Percentiles rank a stretch among this genome's conserved stretches.
These are phyloP conservation scores for Posidonia australis DNA, from an alignment of 106 monocot genomes.

Conservation along the genomic window DNA sequence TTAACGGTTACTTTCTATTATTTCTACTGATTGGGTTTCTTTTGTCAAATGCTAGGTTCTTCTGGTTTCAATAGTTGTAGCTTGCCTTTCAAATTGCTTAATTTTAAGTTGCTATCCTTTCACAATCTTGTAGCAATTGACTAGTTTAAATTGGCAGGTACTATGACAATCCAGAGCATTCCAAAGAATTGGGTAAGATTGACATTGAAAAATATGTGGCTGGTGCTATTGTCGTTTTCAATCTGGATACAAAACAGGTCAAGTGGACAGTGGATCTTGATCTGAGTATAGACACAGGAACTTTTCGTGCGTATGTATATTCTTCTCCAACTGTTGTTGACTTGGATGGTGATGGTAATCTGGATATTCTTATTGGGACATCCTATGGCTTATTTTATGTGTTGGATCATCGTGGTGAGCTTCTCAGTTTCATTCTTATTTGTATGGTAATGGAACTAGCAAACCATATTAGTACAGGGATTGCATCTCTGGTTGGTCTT, in stretches of 20 bases:
- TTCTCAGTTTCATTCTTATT: background rate
- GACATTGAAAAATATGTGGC: slow-evolving; percentile 89
- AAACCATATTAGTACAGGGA: background rate
- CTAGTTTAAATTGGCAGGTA: slow-evolving; percentile 51
- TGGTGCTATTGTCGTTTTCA: slow-evolving; percentile 87
- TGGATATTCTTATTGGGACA: slow-evolving; percentile 95
- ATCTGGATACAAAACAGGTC: slow-evolving; percentile 90
- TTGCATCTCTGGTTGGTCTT: background rate
- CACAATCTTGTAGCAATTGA: background rate
- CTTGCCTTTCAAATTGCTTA: no score
- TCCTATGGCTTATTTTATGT: slow-evolving; percentile 79
- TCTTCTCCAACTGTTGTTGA: slow-evolving; percentile 89
- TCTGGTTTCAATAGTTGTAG: no score
- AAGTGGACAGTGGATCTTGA: slow-evolving; percentile 89
- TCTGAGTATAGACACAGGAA: slow-evolving; percentile 64
- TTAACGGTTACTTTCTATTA: no score
- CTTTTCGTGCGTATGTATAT: slow-evolving; percentile 67
- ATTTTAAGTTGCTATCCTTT: no score
- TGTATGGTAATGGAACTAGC: background rate
- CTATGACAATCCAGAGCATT: slow-evolving; percentile 72
- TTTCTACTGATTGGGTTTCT: no score
- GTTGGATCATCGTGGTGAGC: slow-evolving; percentile 86
- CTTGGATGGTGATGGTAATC: slow-evolving; percentile 92
- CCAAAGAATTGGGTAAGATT: slow-evolving; percentile 67
- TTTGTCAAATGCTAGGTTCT: no score